A percentile compares a stretch with the other conserved stretches of the same genome.
phyloP scores from a whole-genome alignment of 495 filamentous ascomycete genomes.

The Clohesyomyces aquaticus region DNA sequence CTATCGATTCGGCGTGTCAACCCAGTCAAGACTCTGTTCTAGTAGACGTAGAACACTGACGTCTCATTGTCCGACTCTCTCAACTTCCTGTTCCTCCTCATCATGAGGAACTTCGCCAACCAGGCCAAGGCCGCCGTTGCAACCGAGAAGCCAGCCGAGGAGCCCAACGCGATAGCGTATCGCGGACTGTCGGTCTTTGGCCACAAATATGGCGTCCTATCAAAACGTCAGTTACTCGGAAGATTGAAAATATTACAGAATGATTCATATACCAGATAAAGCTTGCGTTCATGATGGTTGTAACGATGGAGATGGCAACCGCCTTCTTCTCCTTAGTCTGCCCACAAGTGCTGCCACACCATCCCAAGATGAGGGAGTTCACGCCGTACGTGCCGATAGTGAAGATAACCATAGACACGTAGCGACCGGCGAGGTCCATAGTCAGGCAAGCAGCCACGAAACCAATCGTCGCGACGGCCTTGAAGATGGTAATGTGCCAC shows the following conservation, averaged over 20 bases:
- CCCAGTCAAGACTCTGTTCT: too few species aligned
- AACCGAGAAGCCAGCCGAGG: slow-evolving; percentile 56
- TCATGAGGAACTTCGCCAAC: slow-evolving; percentile 51
- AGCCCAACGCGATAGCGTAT: slow-evolving; percentile 52
- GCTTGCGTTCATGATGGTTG: slow-evolving; percentile 58
- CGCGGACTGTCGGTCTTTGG: slow-evolving; percentile 55
- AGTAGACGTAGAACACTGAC: background rate
- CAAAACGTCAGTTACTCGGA: slow-evolving; percentile 6
- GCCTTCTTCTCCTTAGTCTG: slow-evolving; percentile 55
- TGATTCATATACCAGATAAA: slow-evolving; percentile 51
- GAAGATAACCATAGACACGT: slow-evolving; percentile 57
- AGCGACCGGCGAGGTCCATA: slow-evolving; percentile 52
- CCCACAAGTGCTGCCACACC: slow-evolving; percentile 59
- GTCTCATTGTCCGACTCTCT: slow-evolving; percentile 28
- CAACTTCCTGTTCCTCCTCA: slow-evolving; percentile 57
- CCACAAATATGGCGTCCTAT: slow-evolving; percentile 55
- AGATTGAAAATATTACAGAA: background rate
- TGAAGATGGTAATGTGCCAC: slow-evolving; percentile 53
- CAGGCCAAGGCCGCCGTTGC: slow-evolving; percentile 50
- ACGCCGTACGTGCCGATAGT: slow-evolving; percentile 54
- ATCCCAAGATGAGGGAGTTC: slow-evolving; percentile 57
- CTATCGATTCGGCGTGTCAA: too few species aligned
- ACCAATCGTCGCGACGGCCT: slow-evolving; percentile 53
- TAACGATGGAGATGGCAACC: slow-evolving; percentile 58
- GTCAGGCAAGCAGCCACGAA: slow-evolving; percentile 54